Evolutionary conservation across 257 asterid genomes (phyloP), one percentile per base, ranked within the genome.

Genomic region (Buddleja alternifolia): DNA sequence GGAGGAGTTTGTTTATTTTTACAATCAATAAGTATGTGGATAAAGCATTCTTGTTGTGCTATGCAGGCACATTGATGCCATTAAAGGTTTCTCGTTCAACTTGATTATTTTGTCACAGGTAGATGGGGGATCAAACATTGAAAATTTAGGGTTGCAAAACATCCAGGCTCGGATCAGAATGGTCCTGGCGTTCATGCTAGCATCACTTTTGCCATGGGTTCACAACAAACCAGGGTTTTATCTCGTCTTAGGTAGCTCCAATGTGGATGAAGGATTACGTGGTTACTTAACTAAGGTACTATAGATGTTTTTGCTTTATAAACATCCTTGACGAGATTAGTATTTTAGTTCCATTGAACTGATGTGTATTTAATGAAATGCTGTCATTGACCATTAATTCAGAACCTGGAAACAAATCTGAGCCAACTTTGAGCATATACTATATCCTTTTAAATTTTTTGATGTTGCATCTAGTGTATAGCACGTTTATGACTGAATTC

Each of bases 141-240:
- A 93, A 81, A 93, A 90, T 71, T 76, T 90, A 57, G 99, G 91
- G 7, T 70, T 93, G 72, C 95, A 88, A 78, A 93, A 90, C 58
- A 84, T 93, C 81, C 97, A 90, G 79, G 96, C 97, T 70, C 96
- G 98, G 52, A 81, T 85, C 34, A 84, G 98, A 73, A 93, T 90
- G 98, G 93, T 89, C 65, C 72, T 93, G 47, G 92, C 97, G 44
- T 93, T 90, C 80, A 90, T 93, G 98, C 75, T 93, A 70, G 98
- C 98, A 50, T 90, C 99, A 37, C 95, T 93, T 58, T 77, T 90
- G 81, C 97, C 96, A 24, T 93, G 99, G 99, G 96, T 88, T 71
- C 99, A 93, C 75, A 88, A 74, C 80, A 93, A 87, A 80, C 94
- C 89, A 1, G 99, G 99, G n/a, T 93, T 93, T 74, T 90, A 82